phyloP scores from a whole-genome alignment of 1,139 yeast genomes.

The Pichia sp. region DNA sequence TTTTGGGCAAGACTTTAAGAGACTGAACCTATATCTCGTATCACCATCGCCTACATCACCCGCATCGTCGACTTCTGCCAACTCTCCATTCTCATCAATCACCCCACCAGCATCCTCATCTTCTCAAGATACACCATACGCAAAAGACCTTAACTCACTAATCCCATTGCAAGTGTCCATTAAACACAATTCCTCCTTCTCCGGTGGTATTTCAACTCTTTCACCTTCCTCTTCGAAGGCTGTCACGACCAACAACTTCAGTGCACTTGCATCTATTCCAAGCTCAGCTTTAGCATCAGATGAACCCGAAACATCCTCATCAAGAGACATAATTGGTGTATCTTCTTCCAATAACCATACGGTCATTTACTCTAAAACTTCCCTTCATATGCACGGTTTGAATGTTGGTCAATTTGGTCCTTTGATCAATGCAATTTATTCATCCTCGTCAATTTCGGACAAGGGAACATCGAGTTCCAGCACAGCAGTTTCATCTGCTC shows the following conservation, averaged over 20 bases:
- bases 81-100: neutral
- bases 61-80: neutral
- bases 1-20: constrained; percentile 49
- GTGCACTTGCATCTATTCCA: constrained; percentile 2
- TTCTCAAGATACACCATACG: constrained; percentile 10
- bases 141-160: constrained; percentile 32
- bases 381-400: constrained; percentile 69
- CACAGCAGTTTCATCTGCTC: constrained; percentile 17
- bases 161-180: constrained; percentile 41
- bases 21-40: constrained; percentile 6
- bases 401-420: constrained; percentile 86
- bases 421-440: constrained; percentile 15
- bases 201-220: neutral
- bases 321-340: constrained; percentile 40
- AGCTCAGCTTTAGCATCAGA: constrained; percentile 36
- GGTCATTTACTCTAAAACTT: constrained; percentile 47
- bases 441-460: constrained; percentile 37
- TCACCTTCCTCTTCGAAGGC: neutral
- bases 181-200: neutral
- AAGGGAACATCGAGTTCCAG: constrained; percentile 29
- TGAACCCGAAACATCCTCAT: constrained; percentile 28
- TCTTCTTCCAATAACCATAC: constrained; percentile 72
- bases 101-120: neutral
- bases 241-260: constrained; percentile 4
- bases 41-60: neutral